Percentiles rank a stretch among this genome's conserved stretches.
phyloP scores from a whole-genome alignment of 2,329 filamentous ascomycete species.

The Aspergillus carbonarius region DNA sequence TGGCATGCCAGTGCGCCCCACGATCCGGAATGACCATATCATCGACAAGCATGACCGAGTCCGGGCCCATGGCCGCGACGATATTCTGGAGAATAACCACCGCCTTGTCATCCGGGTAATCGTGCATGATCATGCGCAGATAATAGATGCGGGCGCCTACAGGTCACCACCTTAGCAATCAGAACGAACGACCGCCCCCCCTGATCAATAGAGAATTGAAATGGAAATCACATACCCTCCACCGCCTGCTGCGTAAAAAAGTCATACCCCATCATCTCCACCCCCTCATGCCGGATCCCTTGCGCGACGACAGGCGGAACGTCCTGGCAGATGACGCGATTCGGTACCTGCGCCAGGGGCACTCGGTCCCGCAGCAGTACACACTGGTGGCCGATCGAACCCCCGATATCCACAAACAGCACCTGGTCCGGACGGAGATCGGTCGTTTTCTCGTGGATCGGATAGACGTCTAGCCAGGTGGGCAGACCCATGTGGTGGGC shows the following conservation, averaged over 20 bases:
- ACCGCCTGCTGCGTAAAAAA: constrained; percentile 13
- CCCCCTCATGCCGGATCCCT: neutral
- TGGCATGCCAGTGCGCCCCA: neutral
- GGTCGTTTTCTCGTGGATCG: neutral
- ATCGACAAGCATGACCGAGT: constrained; percentile 10
- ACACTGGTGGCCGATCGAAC: constrained; percentile 8
- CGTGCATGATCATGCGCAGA: constrained; percentile 7
- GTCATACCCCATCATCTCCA: constrained; percentile 15
- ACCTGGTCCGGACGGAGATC: neutral
- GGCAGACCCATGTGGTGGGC: neutral
- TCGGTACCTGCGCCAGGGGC: neutral
- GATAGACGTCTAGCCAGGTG: neutral
- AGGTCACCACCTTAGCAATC: neutral
- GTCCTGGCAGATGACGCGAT: constrained; percentile 11
- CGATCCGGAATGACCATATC: constrained; percentile 6
- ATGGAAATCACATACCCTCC: constrained; percentile 3
- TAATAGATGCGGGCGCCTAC: constrained; percentile 14
- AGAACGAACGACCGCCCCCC: neutral
- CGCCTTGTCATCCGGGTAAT: constrained; percentile 12
- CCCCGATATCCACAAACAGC: constrained; percentile 12
- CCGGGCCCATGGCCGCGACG: constrained; percentile 11
- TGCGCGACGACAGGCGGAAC: neutral
- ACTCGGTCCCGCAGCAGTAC: neutral
- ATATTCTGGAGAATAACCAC: constrained; percentile 5
- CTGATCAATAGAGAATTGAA: too few species aligned